Conservation (phyloP, 805 yeast genomes). For the Saccharomycopsis capsularis region DNA sequence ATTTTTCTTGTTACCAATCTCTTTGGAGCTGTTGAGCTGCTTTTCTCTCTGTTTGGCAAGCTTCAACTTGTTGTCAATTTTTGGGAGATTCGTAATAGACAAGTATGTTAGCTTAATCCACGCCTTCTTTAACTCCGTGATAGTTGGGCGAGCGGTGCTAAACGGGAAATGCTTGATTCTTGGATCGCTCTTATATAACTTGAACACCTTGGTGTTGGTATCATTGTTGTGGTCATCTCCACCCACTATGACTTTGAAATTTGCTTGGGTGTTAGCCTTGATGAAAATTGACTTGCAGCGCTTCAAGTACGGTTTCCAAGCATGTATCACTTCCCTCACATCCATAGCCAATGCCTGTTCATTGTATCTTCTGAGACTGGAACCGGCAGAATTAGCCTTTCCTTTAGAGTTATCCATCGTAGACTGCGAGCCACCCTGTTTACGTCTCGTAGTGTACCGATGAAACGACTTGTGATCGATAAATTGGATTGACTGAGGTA, state of each 20-base stretch:
- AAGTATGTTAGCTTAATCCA: slow-evolving; percentile 75
- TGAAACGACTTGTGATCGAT: slow-evolving; percentile 82
- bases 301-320: slow-evolving; percentile 57
- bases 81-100: slow-evolving; percentile 48
- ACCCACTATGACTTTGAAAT: slow-evolving; percentile 57
- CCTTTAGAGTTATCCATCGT: slow-evolving; percentile 90
- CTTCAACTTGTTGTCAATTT: slow-evolving; percentile 31
- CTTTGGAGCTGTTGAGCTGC: slow-evolving; percentile 28
- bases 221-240: slow-evolving; percentile 40
- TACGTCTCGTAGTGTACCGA: slow-evolving; percentile 90
- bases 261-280: slow-evolving; percentile 71
- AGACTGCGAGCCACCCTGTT: slow-evolving; percentile 96
- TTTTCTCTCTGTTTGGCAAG: slow-evolving; percentile 24
- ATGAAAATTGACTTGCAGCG: slow-evolving; percentile 67
- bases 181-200: slow-evolving; percentile 46
- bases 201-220: slow-evolving; percentile 23
- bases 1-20: slow-evolving; percentile 25
- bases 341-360: slow-evolving; percentile 79
- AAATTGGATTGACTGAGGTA: slow-evolving; percentile 58
- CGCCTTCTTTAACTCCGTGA: slow-evolving; percentile 69
- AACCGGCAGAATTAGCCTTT: slow-evolving; percentile 94
- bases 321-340: slow-evolving; percentile 55
- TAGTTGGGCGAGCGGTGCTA: slow-evolving; percentile 82
- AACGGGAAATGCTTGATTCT: slow-evolving; percentile 75
- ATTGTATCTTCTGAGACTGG: slow-evolving; percentile 79